Percentiles rank a stretch among this genome's conserved stretches.
Conservation (phyloP, 805 yeast genomes). For the Wickerhamomyces canadensis region DNA sequence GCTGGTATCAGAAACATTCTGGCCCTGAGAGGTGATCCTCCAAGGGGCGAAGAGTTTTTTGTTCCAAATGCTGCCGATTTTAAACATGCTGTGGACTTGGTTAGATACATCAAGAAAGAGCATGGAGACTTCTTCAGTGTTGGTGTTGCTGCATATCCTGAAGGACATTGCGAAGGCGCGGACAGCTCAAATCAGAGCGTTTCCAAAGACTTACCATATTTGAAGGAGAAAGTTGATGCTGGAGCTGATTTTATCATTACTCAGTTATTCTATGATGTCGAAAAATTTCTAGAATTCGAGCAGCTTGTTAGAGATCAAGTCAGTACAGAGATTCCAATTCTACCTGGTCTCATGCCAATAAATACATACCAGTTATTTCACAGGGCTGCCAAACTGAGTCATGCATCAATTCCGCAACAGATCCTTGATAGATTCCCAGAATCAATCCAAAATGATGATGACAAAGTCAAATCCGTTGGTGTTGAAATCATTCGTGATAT, state of each 20-base stretch:
- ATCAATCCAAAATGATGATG: conserved; percentile 61
- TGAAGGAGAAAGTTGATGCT: conserved; percentile 84
- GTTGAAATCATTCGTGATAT: conserved; percentile 66
- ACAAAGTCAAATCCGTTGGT: conserved; percentile 75
- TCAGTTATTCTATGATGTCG: conserved; percentile 86
- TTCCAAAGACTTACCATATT: conserved; percentile 64
- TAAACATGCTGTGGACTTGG: conserved; percentile 79
- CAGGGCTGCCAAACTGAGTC: conserved; percentile 84
- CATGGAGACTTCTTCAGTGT: conserved; percentile 83
- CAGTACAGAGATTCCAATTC: conserved; percentile 45
- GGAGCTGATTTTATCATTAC: too few relatives aligned
- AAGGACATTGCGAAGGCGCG: conserved; percentile 91
- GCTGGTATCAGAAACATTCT: conserved; percentile 84
- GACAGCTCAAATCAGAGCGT: conserved; percentile 62
- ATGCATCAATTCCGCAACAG: conserved; percentile 69
- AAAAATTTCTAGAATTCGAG: conserved; percentile 67
- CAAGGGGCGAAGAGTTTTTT: conserved; percentile 67
- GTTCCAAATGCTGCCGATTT: conserved; percentile 38
- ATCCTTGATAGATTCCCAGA: conserved; percentile 52
- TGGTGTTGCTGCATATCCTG: conserved; percentile 98
- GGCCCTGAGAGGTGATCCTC: conserved; percentile 95
- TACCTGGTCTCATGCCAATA: conserved; percentile 91
- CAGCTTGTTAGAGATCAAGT: conserved; percentile 37
- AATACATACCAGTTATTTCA: conserved; percentile 77
- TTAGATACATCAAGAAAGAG: conserved; percentile 62